These are phyloP conservation scores for Parasarocladium wereldwijsianum DNA, from an alignment of 2,329 filamentous ascomycete species.

Conservation along the genomic window DNA sequence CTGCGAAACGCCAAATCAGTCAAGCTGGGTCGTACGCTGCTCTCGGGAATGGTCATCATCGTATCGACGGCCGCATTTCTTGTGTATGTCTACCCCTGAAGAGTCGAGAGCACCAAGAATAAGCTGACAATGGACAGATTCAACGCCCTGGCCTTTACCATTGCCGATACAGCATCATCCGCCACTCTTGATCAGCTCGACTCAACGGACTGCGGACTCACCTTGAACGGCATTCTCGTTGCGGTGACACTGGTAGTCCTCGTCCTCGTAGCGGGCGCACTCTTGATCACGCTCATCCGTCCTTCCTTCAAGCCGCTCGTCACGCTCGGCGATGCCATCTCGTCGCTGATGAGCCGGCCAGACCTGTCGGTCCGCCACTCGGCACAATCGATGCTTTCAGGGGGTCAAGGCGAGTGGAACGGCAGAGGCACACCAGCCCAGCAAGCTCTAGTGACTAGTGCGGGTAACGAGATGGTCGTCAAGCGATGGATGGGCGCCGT, in stretches of 20 bases:
- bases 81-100: conserved; percentile 28
- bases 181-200: conserved; percentile 6
- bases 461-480: conserved; percentile 26
- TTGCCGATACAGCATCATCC: conserved; percentile 14
- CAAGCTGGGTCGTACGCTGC: conserved; percentile 21
- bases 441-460: conserved; percentile 13
- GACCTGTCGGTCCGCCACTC: conserved; percentile 17
- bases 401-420: conserved; percentile 28
- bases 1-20: conserved; percentile 32
- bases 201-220: conserved; percentile 9
- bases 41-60: conserved; percentile 24
- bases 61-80: conserved; percentile 30
- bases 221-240: conserved; percentile 24
- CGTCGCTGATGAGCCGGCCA: conserved; percentile 30
- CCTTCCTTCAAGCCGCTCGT: conserved; percentile 26
- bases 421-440: conserved; percentile 21
- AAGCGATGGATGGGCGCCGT: conserved; percentile 31
- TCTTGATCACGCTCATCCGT: conserved; percentile 20
- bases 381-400: conserved; percentile 13
- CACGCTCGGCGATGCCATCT: conserved; percentile 35
- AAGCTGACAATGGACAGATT: conserved; percentile 22
- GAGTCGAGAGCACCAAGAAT: neutral
- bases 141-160: conserved; percentile 34
- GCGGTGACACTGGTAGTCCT: conserved; percentile 25
- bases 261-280: conserved; percentile 24